Evolutionary conservation across 2,329 filamentous ascomycete species (phyloP).

Genomic region (Ceratocystis destructans): DNA sequence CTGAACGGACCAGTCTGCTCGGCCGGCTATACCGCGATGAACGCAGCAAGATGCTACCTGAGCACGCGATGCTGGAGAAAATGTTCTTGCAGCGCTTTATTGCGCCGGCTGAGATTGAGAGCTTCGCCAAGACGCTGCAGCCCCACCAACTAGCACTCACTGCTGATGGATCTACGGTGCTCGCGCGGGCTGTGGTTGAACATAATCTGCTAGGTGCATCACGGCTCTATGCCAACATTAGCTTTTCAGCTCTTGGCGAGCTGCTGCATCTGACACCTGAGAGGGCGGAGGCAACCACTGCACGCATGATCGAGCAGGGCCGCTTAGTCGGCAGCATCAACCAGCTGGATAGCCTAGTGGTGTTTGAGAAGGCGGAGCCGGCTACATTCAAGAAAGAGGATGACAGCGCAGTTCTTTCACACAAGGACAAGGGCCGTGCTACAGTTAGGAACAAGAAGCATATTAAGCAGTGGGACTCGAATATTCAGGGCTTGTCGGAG

Average conservation of each 20-base stretch:
- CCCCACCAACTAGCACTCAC: conserved; percentile 86
- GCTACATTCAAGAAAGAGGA: background rate
- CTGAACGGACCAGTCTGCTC: conserved; percentile 64
- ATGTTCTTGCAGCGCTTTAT: conserved; percentile 89
- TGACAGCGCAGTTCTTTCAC: conserved; percentile 34
- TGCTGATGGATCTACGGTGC: conserved; percentile 79
- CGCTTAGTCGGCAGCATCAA: conserved; percentile 80
- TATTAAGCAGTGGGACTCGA: conserved; percentile 75
- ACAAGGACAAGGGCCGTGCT: conserved; percentile 53
- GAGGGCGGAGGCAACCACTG: conserved; percentile 80
- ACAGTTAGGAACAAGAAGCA: conserved; percentile 52
- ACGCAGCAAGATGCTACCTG: conserved; percentile 56
- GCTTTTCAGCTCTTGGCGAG: conserved; percentile 58
- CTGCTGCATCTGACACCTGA: conserved; percentile 67
- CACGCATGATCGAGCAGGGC: conserved; percentile 90
- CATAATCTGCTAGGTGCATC: conserved; percentile 87
- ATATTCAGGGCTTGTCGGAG: conserved; percentile 74
- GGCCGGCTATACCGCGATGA: conserved; percentile 90
- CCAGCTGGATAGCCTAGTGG: conserved; percentile 79
- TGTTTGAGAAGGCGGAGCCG: conserved; percentile 65
- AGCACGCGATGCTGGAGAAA: conserved; percentile 86
- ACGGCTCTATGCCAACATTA: conserved; percentile 63
- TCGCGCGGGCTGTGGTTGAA: conserved; percentile 86
- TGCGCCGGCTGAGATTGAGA: conserved; percentile 64
- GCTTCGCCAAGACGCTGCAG: conserved; percentile 66